phyloP scores from a whole-genome alignment of 2,329 filamentous ascomycete genomes.

The Berkeleyomyces basicola region DNA sequence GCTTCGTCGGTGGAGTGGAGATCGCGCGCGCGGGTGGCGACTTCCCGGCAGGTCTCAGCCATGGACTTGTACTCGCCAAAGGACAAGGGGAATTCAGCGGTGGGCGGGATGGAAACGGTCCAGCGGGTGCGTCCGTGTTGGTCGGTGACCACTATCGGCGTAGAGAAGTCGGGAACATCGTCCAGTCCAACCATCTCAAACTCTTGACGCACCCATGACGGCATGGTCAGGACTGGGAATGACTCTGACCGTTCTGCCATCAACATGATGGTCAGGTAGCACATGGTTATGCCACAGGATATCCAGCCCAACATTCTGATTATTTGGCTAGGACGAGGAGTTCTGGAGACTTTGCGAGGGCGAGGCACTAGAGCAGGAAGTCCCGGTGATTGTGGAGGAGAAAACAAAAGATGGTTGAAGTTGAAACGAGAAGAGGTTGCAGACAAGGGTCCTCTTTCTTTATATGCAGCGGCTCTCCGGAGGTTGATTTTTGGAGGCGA shows the following conservation, averaged over 20 bases:
- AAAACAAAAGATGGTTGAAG: slow-evolving; percentile 51
- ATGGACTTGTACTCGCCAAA: slow-evolving; percentile 52
- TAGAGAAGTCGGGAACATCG: slow-evolving; percentile 52
- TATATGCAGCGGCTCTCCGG: slow-evolving; percentile 41
- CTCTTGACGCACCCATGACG: slow-evolving; percentile 23
- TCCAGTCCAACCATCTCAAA: slow-evolving; percentile 53
- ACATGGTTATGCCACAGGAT: slow-evolving; percentile 29
- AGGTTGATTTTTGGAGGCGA: slow-evolving; percentile 41
- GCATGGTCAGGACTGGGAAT: slow-evolving; percentile 16
- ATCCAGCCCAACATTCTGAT: slow-evolving; percentile 40
- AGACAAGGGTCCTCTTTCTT: slow-evolving; percentile 38
- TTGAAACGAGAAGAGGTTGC: slow-evolving; percentile 46
- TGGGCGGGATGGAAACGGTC: slow-evolving; percentile 64
- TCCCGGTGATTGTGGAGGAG: slow-evolving; percentile 52
- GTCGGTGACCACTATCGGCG: slow-evolving; percentile 55
- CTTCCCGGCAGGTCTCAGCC: slow-evolving; percentile 48
- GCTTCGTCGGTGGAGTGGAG: slow-evolving; percentile 21
- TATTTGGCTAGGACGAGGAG: slow-evolving; percentile 40
- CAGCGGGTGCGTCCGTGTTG: slow-evolving; percentile 48
- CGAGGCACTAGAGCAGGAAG: slow-evolving; percentile 51
- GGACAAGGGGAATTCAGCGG: slow-evolving; percentile 48
- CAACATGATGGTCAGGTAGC: slow-evolving; percentile 29
- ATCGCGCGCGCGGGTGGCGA: slow-evolving; percentile 40
- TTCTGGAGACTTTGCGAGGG: slow-evolving; percentile 42
- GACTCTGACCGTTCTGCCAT: slow-evolving; percentile 18